Evolutionary conservation across 768 basidiomycete species (phyloP), one percentile per base, ranked within the genome.

Genomic region (Lactifluus subvellereus): DNA sequence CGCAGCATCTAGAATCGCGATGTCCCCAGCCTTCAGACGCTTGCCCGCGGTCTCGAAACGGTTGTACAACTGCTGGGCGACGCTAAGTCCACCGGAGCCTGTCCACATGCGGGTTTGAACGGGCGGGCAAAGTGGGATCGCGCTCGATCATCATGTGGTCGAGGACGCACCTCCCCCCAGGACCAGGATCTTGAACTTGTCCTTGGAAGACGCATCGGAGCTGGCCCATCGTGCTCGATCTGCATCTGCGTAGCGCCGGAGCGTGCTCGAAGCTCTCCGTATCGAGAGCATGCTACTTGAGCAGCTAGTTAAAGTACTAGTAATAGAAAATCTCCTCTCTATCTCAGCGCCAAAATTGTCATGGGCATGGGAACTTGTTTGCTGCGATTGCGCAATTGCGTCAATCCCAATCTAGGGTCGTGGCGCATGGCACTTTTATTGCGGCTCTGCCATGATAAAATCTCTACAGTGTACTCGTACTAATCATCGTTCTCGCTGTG

Each of bases 21-120:
- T 84, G 72, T 98, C 95, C 27, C 85, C 89, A 20, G 79, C 73
- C 47, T 79, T 82, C 42, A 97, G 72, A 33, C 82, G 73, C 66
- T 87, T 86, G 9, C 86, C 88, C 49, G 87, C 85, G 13, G 79
- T 77, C 66, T 81, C 80, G 73, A 97, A 94, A 35, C 86, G 81
- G 69, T 92, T 78, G 72, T 87, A 91, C 51, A 98, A 84, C 75
- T 98, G 94, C 67, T 90, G 87, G 42, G 95, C 93, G 40, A 88
- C 88, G 45, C 85, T 82, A 49, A 97, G 73, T 42, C 94, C 94
- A 56, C 81, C 92, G 32, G 85, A 85, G 53, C 94, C 93, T 95
- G 71, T 55, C 47, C 50, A n/a, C 7, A 18, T 10, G 37, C 5
- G 50, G 11, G 54, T 30, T 60, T n/a, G 48, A 43, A 38, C 16